Evolutionary conservation across 768 basidiomycete species (phyloP), one percentile per base, ranked within the genome.

Genomic region (Mycena maculata): DNA sequence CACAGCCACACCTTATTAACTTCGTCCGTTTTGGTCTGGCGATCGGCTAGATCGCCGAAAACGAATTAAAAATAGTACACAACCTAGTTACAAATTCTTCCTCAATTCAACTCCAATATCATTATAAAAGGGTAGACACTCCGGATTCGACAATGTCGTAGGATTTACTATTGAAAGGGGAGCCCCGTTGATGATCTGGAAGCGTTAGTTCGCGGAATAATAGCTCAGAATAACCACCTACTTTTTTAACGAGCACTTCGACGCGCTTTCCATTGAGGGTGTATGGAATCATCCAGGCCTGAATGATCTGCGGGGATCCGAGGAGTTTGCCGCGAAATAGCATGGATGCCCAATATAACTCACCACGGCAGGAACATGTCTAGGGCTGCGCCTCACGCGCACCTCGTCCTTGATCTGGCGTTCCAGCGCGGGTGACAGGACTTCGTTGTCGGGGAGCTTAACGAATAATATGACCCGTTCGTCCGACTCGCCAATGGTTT

Each of bases 181-280:
- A 2, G 91, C 88, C 12, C 93, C 93, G 76, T 93, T 93, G 78
- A 94, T 88, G 71, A 94, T 89, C 91, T 92, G 73, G 55, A 67
- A 68, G 57, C 56, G 39, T 54, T 9, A 54, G 3, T 54, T n/a
- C 22, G n/a, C 31, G 16, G 47, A 53, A 31, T 11, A 45, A 2
- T 15, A 47, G 45, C 5, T 10, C 3, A n/a, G 23, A 59, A 13
- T 3, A 33, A 33, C 2, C 38, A 6, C 16, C 15, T n/a, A 88
- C 89, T 87, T 92, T 92, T 77, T 91, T 92, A 41, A 92, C 88
- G 13, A 90, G 83, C 11, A 93, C 91, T 76, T 94, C 92, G 49
- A 94, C 92, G 45, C 90, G 86, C 75, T 94, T 95, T 38, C 90
- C 90, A 69, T 93, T 94, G 66, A 94, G 78, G 23, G 93, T 95